Evolutionary conservation across 208 protist genomes (phyloP).

Genomic region (Trypanosoma rangeli): DNA sequence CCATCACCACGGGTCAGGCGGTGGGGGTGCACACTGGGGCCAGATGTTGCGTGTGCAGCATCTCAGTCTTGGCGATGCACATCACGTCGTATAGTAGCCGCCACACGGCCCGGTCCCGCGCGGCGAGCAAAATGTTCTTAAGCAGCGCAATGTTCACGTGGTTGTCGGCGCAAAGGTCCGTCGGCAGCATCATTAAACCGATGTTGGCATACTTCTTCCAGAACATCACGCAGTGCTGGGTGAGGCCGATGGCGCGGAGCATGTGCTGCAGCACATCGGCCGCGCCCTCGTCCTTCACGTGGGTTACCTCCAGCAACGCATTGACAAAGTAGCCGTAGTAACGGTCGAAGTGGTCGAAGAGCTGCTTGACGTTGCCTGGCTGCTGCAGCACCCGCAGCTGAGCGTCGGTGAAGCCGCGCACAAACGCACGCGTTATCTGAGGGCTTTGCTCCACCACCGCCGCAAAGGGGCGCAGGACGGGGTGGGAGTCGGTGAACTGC

Average conservation of each 20-base stretch:
- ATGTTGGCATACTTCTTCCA: constrained; percentile 91
- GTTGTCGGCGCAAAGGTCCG: constrained; percentile 87
- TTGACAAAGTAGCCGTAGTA: constrained; percentile 92
- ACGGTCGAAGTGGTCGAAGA: constrained; percentile 91
- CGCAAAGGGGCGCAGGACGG: constrained; percentile 81
- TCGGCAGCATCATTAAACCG: constrained; percentile 87
- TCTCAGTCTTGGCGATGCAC: constrained; percentile 83
- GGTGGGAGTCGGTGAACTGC: constrained; percentile 88
- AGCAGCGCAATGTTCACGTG: constrained; percentile 85
- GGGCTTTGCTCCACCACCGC: constrained; percentile 63
- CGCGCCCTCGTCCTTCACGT: constrained; percentile 78
- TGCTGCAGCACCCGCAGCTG: constrained; percentile 81
- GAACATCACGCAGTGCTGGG: constrained; percentile 89
- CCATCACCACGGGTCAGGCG: constrained; percentile 85
- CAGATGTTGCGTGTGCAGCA: constrained; percentile 77
- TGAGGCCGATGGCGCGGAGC: constrained; percentile 78
- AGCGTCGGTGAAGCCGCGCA: constrained; percentile 87
- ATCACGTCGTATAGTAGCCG: constrained; percentile 82
- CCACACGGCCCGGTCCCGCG: constrained; percentile 74
- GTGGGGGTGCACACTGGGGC: constrained; percentile 60
- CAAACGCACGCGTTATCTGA: constrained; percentile 85
- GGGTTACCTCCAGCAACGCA: constrained; percentile 75
- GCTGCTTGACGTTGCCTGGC: constrained; percentile 85
- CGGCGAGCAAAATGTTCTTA: constrained; percentile 81
- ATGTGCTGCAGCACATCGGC: constrained; percentile 89